These are phyloP conservation scores for Amanita molliuscula DNA, from an alignment of 768 basidiomycete species.

Conservation along the genomic window DNA sequence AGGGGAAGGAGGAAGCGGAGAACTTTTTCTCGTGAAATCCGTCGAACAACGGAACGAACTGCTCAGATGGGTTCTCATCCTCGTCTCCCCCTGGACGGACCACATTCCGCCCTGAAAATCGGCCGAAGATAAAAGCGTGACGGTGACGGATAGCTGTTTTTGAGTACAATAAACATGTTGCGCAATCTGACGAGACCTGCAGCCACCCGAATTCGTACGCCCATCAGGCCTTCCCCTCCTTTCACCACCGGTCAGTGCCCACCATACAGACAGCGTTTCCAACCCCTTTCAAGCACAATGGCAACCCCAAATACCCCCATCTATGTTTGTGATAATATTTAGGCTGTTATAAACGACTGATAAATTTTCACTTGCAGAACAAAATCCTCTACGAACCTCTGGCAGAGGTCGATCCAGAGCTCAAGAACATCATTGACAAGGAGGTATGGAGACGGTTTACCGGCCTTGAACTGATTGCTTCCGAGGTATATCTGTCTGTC, in stretches of 20 bases:
- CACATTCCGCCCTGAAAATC: neutral
- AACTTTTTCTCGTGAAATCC: too few relatives aligned
- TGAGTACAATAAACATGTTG: constrained; percentile 1
- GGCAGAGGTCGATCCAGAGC: constrained; percentile 85
- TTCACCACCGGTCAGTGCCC: neutral
- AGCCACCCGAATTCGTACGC: constrained; percentile 1
- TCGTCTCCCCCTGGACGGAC: too few relatives aligned
- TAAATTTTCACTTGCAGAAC: constrained; percentile 50
- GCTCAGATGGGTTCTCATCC: too few relatives aligned
- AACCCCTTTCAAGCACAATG: constrained; percentile 33
- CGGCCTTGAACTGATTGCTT: constrained; percentile 97
- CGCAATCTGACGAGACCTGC: constrained; percentile 3
- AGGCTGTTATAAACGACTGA: constrained; percentile 5
- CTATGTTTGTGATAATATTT: constrained; percentile 34
- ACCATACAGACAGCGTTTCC: neutral
- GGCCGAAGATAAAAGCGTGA: neutral
- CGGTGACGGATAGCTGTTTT: neutral
- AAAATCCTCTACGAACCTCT: constrained; percentile 82
- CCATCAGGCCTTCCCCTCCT: constrained; percentile 1
- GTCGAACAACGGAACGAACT: too few relatives aligned
- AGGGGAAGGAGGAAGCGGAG: too few relatives aligned
- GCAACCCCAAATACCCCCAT: constrained; percentile 47
- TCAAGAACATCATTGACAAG: constrained; percentile 97
- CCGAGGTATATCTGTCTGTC: constrained; percentile 55
- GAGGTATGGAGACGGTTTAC: constrained; percentile 98